A percentile compares a stretch with the other conserved stretches of the same genome.
Evolutionary conservation across 495 filamentous ascomycete species (phyloP).

Genomic region (Penicillium diatomitis): DNA sequence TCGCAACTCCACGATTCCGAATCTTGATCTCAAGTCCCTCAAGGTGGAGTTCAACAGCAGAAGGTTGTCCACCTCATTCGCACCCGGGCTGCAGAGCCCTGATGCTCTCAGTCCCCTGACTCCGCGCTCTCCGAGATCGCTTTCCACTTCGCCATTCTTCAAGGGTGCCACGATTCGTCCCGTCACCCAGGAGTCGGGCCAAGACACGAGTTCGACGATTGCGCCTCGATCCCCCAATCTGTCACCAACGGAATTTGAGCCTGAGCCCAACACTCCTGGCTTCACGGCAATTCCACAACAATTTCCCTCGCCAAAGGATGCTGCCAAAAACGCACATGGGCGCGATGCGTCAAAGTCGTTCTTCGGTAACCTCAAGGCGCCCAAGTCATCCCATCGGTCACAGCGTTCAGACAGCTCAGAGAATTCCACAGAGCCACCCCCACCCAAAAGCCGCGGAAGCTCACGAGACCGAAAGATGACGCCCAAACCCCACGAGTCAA

Average conservation of each 20-base stretch:
- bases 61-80: conserved; percentile 28
- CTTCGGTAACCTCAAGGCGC: conserved; percentile 47
- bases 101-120: conserved; percentile 35
- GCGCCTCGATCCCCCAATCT: conserved; percentile 19
- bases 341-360: conserved; percentile 47
- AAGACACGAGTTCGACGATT: conserved; percentile 25
- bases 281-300: conserved; percentile 46
- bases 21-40: conserved; percentile 35
- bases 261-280: conserved; percentile 36
- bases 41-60: conserved; percentile 21
- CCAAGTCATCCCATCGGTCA: conserved; percentile 41
- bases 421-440: conserved; percentile 29
- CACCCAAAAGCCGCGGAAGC: conserved; percentile 34
- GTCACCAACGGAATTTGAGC: conserved; percentile 18
- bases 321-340: conserved; percentile 32
- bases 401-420: conserved; percentile 34
- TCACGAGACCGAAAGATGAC: conserved; percentile 34
- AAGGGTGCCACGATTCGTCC: conserved; percentile 38
- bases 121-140: conserved; percentile 35
- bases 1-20: conserved; percentile 32
- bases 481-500: conserved; percentile 31
- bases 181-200: conserved; percentile 33
- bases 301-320: conserved; percentile 41
- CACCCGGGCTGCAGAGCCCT: conserved; percentile 30
- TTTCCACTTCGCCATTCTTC: conserved; percentile 33